Evolutionary conservation across 495 filamentous ascomycete species (phyloP).

Genomic region (Lepidopterella palustris): DNA sequence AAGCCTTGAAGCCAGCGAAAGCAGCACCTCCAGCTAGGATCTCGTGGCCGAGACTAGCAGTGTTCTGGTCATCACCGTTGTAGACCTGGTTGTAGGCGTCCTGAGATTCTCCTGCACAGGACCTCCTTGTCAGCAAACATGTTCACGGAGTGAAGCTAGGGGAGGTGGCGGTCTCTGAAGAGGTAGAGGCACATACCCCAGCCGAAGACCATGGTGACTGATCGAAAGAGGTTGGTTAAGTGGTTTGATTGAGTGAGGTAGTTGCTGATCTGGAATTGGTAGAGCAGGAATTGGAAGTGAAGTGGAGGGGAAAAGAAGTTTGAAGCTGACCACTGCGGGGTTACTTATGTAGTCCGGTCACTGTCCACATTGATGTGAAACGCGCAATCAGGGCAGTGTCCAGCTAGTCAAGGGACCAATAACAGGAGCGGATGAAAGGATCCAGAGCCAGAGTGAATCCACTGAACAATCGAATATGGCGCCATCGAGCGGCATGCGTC

Average conservation of each 20-base stretch:
- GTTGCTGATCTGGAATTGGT: not conserved
- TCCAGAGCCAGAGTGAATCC: not conserved
- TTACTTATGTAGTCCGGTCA: not conserved
- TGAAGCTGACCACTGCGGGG: not conserved
- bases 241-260: not conserved
- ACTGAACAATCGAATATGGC: not conserved
- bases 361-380: not conserved
- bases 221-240: not conserved
- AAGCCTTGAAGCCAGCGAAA: slow-evolving; percentile 74
- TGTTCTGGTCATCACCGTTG: slow-evolving; percentile 40
- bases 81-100: slow-evolving; percentile 58
- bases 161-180: not conserved
- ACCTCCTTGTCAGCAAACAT: not conserved
- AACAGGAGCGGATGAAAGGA: not conserved
- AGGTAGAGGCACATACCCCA: slow-evolving; percentile 24
- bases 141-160: not conserved
- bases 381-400: not conserved
- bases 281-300: not conserved
- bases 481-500: not conserved
- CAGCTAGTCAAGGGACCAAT: slow-evolving; percentile 9
- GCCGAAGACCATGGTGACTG: slow-evolving; percentile 35
- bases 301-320: not conserved
- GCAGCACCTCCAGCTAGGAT: slow-evolving; percentile 67
- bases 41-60: slow-evolving; percentile 66
- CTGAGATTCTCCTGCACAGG: slow-evolving; percentile 30